Conservation (phyloP, 257 asterid species). For the Capsicum baccatum region DNA sequence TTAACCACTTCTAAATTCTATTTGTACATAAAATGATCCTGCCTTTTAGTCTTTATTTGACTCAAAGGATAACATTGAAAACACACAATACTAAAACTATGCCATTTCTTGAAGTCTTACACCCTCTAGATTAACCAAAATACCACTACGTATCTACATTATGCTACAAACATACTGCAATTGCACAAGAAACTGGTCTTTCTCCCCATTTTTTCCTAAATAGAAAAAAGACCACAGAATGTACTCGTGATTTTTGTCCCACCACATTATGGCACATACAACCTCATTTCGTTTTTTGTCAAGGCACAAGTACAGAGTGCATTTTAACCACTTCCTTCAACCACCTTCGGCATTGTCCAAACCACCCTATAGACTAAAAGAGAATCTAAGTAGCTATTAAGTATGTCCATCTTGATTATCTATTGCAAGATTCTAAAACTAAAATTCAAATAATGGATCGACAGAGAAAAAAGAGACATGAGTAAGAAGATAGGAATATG, state of each 20-base stretch:
- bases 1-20: background rate
- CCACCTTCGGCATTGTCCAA: background rate
- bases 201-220: background rate
- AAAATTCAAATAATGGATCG: background rate
- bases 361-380: background rate
- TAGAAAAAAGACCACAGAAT: background rate
- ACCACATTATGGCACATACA: background rate
- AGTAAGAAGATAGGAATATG: background rate
- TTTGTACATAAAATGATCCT: background rate
- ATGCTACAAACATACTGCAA: constrained; percentile 11
- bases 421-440: constrained; percentile 23
- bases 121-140: background rate
- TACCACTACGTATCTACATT: background rate
- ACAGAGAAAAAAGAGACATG: background rate
- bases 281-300: constrained; percentile 10
- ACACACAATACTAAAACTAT: background rate
- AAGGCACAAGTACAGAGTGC: background rate
- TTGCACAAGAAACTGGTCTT: background rate
- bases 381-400: constrained; percentile 2
- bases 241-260: background rate
- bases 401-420: constrained; percentile 15
- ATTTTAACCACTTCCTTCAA: background rate
- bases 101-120: background rate
- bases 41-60: background rate
- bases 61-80: constrained; percentile 10